Conservation (phyloP, 306 rosid species). For the Mimosa pudica region DNA sequence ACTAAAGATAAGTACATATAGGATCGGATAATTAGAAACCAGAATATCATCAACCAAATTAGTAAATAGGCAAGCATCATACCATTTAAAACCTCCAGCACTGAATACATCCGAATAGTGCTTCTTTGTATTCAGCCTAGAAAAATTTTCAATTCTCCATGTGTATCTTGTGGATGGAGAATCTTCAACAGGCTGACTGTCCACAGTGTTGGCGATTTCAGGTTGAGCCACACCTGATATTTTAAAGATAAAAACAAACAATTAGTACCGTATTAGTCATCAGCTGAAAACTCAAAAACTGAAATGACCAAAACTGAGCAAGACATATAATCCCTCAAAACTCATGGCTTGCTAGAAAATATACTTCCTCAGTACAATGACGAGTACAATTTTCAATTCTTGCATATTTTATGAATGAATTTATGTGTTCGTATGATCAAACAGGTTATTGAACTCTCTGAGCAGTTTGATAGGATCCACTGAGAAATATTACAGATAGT, state of each 20-base stretch:
- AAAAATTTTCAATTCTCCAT: slow-evolving; percentile 52
- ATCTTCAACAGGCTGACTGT: slow-evolving; percentile 48
- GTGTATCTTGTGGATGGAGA: slow-evolving; percentile 46
- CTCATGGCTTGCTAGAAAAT: slow-evolving; percentile 6
- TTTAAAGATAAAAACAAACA: slow-evolving; percentile 24
- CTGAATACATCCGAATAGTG: slow-evolving; percentile 45
- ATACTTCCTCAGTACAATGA: not conserved
- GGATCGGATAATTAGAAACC: slow-evolving; percentile 7
- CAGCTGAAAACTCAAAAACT: not conserved
- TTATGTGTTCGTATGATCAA: not conserved
- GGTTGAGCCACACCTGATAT: slow-evolving; percentile 49
- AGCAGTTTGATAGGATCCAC: slow-evolving; percentile 33
- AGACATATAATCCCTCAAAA: slow-evolving; percentile 13
- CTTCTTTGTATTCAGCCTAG: slow-evolving; percentile 48
- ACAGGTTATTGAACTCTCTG: slow-evolving; percentile 3
- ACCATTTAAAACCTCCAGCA: slow-evolving; percentile 55
- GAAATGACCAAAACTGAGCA: slow-evolving; percentile 18
- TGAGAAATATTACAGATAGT: not conserved
- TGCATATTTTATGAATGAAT: no score
- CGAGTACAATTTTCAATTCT: slow-evolving; percentile 12
- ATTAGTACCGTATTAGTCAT: slow-evolving; percentile 23
- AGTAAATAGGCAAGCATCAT: slow-evolving; percentile 25
- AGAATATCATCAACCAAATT: not conserved
- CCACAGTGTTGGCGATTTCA: slow-evolving; percentile 43
- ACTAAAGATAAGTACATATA: slow-evolving; percentile 8